Evolutionary conservation across 768 basidiomycete species (phyloP), one percentile per base, ranked within the genome.

Genomic region (Boletus sp.): DNA sequence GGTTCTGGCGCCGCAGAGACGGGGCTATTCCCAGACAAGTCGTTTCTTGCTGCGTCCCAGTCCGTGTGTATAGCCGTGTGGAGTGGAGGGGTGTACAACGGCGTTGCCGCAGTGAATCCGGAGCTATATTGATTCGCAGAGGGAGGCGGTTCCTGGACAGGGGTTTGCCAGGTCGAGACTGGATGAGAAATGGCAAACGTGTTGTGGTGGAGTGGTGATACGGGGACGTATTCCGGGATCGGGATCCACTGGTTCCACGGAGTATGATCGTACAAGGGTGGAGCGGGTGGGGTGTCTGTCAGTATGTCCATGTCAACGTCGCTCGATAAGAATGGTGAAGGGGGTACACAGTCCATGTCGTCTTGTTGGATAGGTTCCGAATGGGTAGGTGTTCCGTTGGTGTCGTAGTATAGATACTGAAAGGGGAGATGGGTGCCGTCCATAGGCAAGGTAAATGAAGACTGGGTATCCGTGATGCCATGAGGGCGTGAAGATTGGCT

Each of bases 221-320:
- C 45, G 43, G 44, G 25, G 27, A 5, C 5, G 27, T 33, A 42
- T 27, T 50, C 48, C 1, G 33, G 19, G n/a, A 35, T 15, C 7
- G 34, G 21, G 7, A 37, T 59, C 56, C 61, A 58, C 0, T 32
- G 38, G 25, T 3, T 25, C 38, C 39, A 58, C 4, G 44, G 41
- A 2, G 39, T 21, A 13, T 27, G 40, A 38, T 48, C 30, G 17
- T 44, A 38, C 19, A 42, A 25, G 11, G 50, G 47, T 32, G 50
- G 14, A 7, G 38, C 10, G 2, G 47, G 49, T 19, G 27, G 6
- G 2, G 37, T 27, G n/a, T 63, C 55, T 13, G 51, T 46, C 25
- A 54, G 38, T 43, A 37, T 34, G 14, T 55, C 46, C 50, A 63
- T 63, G 21, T 63, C 61, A 14, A 54, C 39, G 43, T 62, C 60